These are phyloP conservation scores for Fermentozyma sake DNA, from an alignment of 1,139 yeast species.

Conservation along the genomic window DNA sequence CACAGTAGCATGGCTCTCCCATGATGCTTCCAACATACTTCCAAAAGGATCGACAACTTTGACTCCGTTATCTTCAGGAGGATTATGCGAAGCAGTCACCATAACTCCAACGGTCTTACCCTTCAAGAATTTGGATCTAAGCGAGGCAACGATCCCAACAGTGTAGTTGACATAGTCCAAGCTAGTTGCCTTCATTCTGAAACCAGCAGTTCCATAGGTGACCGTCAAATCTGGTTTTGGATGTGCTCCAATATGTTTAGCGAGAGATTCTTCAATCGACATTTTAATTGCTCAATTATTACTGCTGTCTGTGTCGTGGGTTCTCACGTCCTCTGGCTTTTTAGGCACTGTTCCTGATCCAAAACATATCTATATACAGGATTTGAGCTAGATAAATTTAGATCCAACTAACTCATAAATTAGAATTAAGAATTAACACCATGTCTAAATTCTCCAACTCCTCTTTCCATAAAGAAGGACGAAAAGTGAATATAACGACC, in stretches of 20 bases:
- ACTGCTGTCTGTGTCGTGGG: too few species aligned
- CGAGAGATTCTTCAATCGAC: slow-evolving; percentile 9
- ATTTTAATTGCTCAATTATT: too few species aligned
- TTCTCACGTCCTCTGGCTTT: too few species aligned
- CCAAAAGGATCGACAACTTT: slow-evolving; percentile 92
- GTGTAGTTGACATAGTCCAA: slow-evolving; percentile 83
- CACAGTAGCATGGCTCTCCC: slow-evolving; percentile 81
- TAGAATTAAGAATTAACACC: too few species aligned
- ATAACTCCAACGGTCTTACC: slow-evolving; percentile 81
- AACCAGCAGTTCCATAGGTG: slow-evolving; percentile 95
- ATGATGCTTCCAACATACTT: slow-evolving; percentile 77
- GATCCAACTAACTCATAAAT: too few species aligned
- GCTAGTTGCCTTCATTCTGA: slow-evolving; percentile 67
- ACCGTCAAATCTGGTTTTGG: slow-evolving; percentile 47
- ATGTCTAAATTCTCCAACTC: slow-evolving; percentile 17
- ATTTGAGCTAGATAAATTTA: too few species aligned
- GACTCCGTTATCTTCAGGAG: slow-evolving; percentile 94
- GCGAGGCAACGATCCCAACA: slow-evolving; percentile 75
- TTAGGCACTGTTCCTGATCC: too few species aligned
- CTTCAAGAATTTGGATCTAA: slow-evolving; percentile 66
- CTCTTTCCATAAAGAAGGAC: slow-evolving; percentile 31
- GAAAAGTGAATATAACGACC: slow-evolving; percentile 11
- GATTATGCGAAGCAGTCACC: slow-evolving; percentile 97
- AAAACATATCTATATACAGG: too few species aligned
- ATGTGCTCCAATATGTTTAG: slow-evolving; percentile 17